These are phyloP conservation scores for Pleurostoma richardsiae DNA, from an alignment of 2,329 filamentous ascomycete species.

Conservation along the genomic window DNA sequence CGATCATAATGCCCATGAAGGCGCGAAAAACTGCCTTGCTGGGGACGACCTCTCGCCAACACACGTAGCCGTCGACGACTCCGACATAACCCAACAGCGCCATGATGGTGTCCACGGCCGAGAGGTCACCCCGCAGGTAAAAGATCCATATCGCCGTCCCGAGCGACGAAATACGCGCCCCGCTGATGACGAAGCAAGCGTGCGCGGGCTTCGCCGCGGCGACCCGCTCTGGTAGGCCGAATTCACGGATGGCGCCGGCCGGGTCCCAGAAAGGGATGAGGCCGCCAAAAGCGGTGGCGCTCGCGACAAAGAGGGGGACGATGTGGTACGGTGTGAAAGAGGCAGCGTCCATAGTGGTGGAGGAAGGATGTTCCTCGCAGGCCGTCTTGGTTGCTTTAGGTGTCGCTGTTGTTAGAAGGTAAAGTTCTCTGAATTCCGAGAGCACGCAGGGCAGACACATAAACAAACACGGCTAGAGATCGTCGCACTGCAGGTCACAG, in stretches of 20 bases:
- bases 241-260: slow-evolving; percentile 22
- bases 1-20: slow-evolving; percentile 4
- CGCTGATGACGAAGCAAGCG: slow-evolving; percentile 19
- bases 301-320: slow-evolving; percentile 20
- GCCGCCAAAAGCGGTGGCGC: slow-evolving; percentile 22
- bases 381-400: too few species aligned
- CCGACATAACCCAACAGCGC: slow-evolving; percentile 11
- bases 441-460: too few species aligned
- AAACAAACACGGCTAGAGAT: too few species aligned
- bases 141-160: slow-evolving; percentile 15
- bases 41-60: slow-evolving; percentile 14
- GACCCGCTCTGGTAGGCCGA: slow-evolving; percentile 24
- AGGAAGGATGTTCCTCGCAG: too few species aligned
- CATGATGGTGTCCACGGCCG: slow-evolving; percentile 14
- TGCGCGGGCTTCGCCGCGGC: slow-evolving; percentile 21
- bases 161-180: slow-evolving; percentile 12
- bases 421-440: too few species aligned
- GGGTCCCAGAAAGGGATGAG: slow-evolving; percentile 25
- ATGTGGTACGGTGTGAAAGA: slow-evolving; percentile 11
- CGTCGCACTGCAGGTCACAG: too few species aligned
- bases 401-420: too few species aligned
- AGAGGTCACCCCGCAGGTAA: slow-evolving; percentile 13
- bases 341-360: too few species aligned
- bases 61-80: slow-evolving; percentile 14
- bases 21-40: slow-evolving; percentile 10